Evolutionary conservation across 108 stramenopile species (phyloP), one percentile per base, ranked within the genome.

Genomic region (Discostella pseudostelligera): DNA sequence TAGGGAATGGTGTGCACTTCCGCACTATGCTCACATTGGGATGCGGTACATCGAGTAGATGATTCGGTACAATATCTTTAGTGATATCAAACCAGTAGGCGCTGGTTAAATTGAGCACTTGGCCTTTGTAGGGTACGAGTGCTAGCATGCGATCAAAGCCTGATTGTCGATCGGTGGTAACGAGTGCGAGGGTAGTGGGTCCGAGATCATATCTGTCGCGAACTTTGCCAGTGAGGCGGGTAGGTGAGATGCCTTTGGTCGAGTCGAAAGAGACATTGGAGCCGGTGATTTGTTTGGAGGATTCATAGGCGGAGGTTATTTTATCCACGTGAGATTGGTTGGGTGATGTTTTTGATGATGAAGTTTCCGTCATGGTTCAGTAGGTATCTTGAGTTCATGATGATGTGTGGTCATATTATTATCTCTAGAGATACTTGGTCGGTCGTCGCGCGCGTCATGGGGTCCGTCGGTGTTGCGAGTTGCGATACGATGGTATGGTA

Each of bases 131-230:
- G 3, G 99, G 99, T 8, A 99, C 96, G 21, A 66, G 54, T 14
- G 97, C 95, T 45, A 99, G 84, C 62, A 82, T 75, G 12, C 99
- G 93, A 82, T 99, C 99, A 76, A 99, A 99, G 24, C 97, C 99
- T 19, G 94, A 96, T 67, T 98, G 97, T 37, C 99, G 87, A 82
- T 98, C 99, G 36, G 97, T 98, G 17, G 99, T 96, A 13, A 97
- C 92, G 62, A 99, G 80, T 10, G 97, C 91, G 21, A 98, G 70
- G 20, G 65, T 71, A 5, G 49, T 43, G 0, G 42, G 39, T 14
- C 55, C 75, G 49, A 79, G 70, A 45, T 80, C 74, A 61, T 89
- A 87, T 8, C 89, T 86, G 74, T 94, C 93, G 17, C 93, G 88
- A 5, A 94, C 93, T 65, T 91, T 91, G 49, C 90, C 89, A 17